Evolutionary conservation across 495 filamentous ascomycete genomes (phyloP), one percentile per base, ranked within the genome.

Genomic region (Penicillium samsonianum): DNA sequence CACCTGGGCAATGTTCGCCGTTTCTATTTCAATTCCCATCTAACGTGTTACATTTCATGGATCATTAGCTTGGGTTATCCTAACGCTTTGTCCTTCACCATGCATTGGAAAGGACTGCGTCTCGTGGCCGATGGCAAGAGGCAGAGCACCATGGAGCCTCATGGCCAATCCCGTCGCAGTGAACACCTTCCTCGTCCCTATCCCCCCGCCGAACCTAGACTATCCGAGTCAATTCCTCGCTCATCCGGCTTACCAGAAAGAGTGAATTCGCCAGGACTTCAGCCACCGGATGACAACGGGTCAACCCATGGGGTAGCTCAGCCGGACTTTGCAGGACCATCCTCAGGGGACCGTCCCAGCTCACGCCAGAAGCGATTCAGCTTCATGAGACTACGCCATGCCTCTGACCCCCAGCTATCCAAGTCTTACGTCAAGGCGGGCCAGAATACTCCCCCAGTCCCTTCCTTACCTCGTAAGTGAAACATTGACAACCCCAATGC

Each of bases 401-500:
- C 90, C 46, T 96, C 92, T 16, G 94, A 98, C 71, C 90, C 94
- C 45, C 91, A 96, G 67, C 78, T 97, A 50, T 91, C 90, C 10
- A 90, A 87, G 65, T 88, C 89, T 42, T 91, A 87, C 69, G 83
- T 88, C 53, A 87, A 90, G 60, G 87, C 80, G 37, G 60, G 55
- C 37, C 75, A 82, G 47, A 77, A 80, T 52, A 67, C 79, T n/a
- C 91, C 90, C 41, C 90, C 90, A 10, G 74, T 95, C 52, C 91
- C 90, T 44, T 86, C 86, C 23, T 71, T 92, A 62, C 90, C 83
- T 58, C 84, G 87, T 90, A 83, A 75, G 85, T 80, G 41, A 17
- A 73, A 17, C 47, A 28, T 33, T 51, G 11, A 38, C 44, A 26
- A 44, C 33, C 20, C 16, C 8, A 30, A 19, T 22, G 9, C 12